Percentiles rank a stretch among this genome's conserved stretches.
These are phyloP conservation scores for Vitis hybrid DNA, from an alignment of 177 flowering plant species.

Conservation along the genomic window DNA sequence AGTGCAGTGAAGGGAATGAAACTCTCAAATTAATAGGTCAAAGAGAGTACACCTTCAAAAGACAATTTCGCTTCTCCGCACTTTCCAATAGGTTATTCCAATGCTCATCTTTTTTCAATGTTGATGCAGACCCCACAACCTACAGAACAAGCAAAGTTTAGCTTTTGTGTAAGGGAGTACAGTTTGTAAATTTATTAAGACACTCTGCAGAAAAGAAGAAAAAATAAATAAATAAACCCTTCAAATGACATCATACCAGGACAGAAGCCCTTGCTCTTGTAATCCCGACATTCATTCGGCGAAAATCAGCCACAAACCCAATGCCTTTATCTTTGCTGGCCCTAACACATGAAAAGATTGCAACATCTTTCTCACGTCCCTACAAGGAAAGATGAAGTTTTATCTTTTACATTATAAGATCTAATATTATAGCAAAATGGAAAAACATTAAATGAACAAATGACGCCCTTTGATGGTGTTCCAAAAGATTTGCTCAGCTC, in stretches of 20 bases:
- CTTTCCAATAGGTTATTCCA: slow-evolving; percentile 73
- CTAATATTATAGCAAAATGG: not conserved
- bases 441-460: not conserved
- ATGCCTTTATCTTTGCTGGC: slow-evolving; percentile 66
- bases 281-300: slow-evolving; percentile 96
- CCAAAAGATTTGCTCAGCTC: not conserved
- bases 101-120: slow-evolving; percentile 64
- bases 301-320: slow-evolving; percentile 80
- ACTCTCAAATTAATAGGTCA: not conserved
- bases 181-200: not conserved
- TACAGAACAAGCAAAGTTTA: slow-evolving; percentile 17
- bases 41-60: slow-evolving; percentile 48
- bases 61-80: slow-evolving; percentile 57
- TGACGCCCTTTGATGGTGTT: not conserved
- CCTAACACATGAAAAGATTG: slow-evolving; percentile 94
- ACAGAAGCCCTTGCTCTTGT: slow-evolving; percentile 92
- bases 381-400: slow-evolving; percentile 18
- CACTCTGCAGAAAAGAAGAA: not conserved
- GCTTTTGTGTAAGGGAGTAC: not conserved
- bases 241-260: slow-evolving; percentile 48
- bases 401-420: not conserved
- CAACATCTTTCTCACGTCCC: slow-evolving; percentile 98
- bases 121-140: slow-evolving; percentile 87
- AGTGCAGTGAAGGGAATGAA: not conserved
- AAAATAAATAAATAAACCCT: not conserved